phyloP scores from a whole-genome alignment of 2,329 filamentous ascomycete species.

The Myriosclerotinia curreyana region DNA sequence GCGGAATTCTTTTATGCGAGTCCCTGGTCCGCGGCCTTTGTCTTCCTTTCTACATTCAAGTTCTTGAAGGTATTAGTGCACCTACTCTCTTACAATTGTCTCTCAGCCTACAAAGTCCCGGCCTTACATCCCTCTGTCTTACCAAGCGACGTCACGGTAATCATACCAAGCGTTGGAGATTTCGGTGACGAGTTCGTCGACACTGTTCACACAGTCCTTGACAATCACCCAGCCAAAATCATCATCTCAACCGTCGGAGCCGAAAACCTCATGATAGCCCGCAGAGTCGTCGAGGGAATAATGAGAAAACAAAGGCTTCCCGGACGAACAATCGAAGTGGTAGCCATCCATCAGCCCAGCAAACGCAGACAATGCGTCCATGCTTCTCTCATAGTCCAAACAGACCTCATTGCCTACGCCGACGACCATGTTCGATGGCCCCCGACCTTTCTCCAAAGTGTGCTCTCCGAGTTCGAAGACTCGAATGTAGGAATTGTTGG shows the following conservation, averaged over 20 bases:
- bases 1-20: not conserved
- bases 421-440: slow-evolving; percentile 33
- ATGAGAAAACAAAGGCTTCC: slow-evolving; percentile 1
- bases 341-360: slow-evolving; percentile 14
- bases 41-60: slow-evolving; percentile 28
- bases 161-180: slow-evolving; percentile 28
- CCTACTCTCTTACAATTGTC: slow-evolving; percentile 25
- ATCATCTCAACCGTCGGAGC: slow-evolving; percentile 28
- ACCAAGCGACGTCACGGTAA: slow-evolving; percentile 30
- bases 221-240: slow-evolving; percentile 25
- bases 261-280: slow-evolving; percentile 11
- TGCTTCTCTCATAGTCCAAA: slow-evolving; percentile 23
- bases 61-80: slow-evolving; percentile 29
- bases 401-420: slow-evolving; percentile 26
- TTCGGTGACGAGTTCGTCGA: slow-evolving; percentile 24
- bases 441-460: slow-evolving; percentile 24
- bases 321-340: slow-evolving; percentile 1
- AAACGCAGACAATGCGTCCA: slow-evolving; percentile 28
- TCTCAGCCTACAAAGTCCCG: not conserved
- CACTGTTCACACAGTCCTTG: slow-evolving; percentile 23
- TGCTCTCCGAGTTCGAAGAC: slow-evolving; percentile 31
- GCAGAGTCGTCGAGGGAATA: not conserved
- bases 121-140: slow-evolving; percentile 17
- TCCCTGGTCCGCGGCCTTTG: slow-evolving; percentile 20
- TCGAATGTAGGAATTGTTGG: slow-evolving; percentile 51